Evolutionary conservation across 202 grass and related monocot species (phyloP), one percentile per base, ranked within the genome.

Genomic region (Sporobolus alterniflorus): DNA sequence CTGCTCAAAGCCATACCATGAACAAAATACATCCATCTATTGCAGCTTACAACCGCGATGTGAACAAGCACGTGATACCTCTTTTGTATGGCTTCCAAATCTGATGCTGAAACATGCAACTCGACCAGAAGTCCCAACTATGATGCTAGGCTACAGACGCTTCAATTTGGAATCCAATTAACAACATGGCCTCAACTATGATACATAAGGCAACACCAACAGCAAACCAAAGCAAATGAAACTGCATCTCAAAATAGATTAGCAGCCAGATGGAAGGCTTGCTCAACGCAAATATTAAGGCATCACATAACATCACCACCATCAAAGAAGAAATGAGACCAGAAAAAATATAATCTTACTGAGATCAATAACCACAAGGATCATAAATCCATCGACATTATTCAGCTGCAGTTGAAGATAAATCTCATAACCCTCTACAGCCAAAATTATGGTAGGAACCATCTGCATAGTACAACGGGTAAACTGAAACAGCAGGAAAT

Each of bases 341-440:
- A 71, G 11, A 83, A 76, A 21, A 9, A n/a, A n/a, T n/a, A 26
- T 40, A 28, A n/a, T 31, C 51, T 70, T 36, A n/a, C 42, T 56
- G 52, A 21, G 61, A 10, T 15, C 46, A 57, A 57, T 46, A 54
- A 55, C 55, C 46, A 48, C 50, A 47, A 70, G 62, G 63, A 87
- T 41, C 61, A 55, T 80, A 76, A 39, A 84, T 83, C 63, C 42
- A 69, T 33, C 34, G 44, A 63, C 83, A 87, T 90, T 87, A 90
- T 90, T 90, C 69, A 62, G 49, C 69, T 87, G 71, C 65, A 87
- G 80, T 87, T 76, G 70, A 48, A 87, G 44, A 83, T 64, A 69
- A 87, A 87, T 87, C 65, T 70, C 75, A 84, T 80, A 90, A 83
- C 70, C 71, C 84, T 87, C 80, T 78, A 64, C 80, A 87, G 74